A percentile compares a stretch with the other conserved stretches of the same genome.
These are phyloP conservation scores for Tubosaeta sp. DNA, from an alignment of 768 basidiomycete genomes.

Conservation along the genomic window DNA sequence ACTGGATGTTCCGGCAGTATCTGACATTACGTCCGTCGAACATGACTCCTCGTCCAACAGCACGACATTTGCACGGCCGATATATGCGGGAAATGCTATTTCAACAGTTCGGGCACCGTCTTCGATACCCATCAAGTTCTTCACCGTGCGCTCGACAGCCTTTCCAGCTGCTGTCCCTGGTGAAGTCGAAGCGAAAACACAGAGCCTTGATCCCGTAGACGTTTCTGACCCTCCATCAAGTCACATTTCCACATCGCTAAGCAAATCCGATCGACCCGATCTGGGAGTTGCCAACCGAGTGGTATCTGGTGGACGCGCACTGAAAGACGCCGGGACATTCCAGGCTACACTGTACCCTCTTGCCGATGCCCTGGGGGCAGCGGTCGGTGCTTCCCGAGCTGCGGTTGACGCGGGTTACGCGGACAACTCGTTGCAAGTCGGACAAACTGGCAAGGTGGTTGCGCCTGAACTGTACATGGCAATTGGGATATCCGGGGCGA, in stretches of 20 bases:
- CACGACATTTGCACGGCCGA: constrained; percentile 88
- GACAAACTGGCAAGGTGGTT: constrained; percentile 98
- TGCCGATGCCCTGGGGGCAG: constrained; percentile 89
- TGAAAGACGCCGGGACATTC: constrained; percentile 96
- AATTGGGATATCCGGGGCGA: constrained; percentile 95
- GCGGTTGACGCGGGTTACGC: constrained; percentile 98
- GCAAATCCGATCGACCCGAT: constrained; percentile 90
- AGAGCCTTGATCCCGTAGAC: constrained; percentile 59
- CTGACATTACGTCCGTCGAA: constrained; percentile 81
- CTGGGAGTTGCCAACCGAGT: constrained; percentile 83
- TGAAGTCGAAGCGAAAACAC: constrained; percentile 54
- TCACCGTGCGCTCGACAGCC: constrained; percentile 90
- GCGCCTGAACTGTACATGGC: constrained; percentile 97
- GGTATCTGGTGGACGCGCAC: constrained; percentile 91
- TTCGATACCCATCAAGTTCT: constrained; percentile 83
- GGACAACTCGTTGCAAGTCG: constrained; percentile 97
- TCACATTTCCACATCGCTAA: constrained; percentile 71
- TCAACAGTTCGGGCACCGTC: constrained; percentile 80
- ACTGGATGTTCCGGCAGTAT: constrained; percentile 86
- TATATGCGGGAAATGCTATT: constrained; percentile 98
- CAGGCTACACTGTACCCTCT: constrained; percentile 80
- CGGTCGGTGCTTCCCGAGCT: constrained; percentile 96
- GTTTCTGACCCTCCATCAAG: constrained; percentile 47
- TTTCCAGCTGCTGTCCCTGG: constrained; percentile 61
- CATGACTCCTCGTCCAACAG: constrained; percentile 65